Evolutionary conservation across 345 rosid genomes (phyloP), one percentile per base, ranked within the genome.

Genomic region (Atalantia buxifolia): DNA sequence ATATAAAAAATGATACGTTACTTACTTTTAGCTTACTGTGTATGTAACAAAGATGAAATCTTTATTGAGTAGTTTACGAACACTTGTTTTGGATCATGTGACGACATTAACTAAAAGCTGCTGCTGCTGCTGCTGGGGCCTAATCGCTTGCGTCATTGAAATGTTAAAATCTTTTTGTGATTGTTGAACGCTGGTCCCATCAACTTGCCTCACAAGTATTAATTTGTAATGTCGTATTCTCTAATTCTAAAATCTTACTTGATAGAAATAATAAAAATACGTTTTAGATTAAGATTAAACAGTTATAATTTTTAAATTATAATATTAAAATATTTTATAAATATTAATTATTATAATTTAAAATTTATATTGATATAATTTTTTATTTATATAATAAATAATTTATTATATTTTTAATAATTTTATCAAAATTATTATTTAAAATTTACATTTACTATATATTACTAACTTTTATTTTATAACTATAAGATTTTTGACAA

Each of bases 21-120:
- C 72, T 65, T 28, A 16, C 7, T 27, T 31, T 35, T 24, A 8
- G 8, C 38, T 70, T 22, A 24, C 57, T 22, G 42, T 21, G 45
- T n/a, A 12, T 45, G 16, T 3, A 12, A 45, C 3, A 13, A 13
- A 13, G 18, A 45, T 45, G 5, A 13, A 2, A 8, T 82, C 68
- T 33, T 53, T 71, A 55, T 40, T 12, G 53, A 42, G 56, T 66
- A 40, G 68, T 70, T 60, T 76, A 25, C 7, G 71, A 0, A 71
- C 77, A 71, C 68, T 81, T 48, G 70, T 38, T 48, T 74, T 33
- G 83, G 78, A 76, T 69, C 84, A 64, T 79, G 84, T 81, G 84
- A 79, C 2, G 53, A 36, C 50, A 59, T 40, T 71, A 30, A 71
- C 66, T n/a, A 56, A 35, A 55, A 53, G 50, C 22, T 7, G 56